phyloP scores from a whole-genome alignment of 768 basidiomycete genomes.

The Boletus subcaerulescens region DNA sequence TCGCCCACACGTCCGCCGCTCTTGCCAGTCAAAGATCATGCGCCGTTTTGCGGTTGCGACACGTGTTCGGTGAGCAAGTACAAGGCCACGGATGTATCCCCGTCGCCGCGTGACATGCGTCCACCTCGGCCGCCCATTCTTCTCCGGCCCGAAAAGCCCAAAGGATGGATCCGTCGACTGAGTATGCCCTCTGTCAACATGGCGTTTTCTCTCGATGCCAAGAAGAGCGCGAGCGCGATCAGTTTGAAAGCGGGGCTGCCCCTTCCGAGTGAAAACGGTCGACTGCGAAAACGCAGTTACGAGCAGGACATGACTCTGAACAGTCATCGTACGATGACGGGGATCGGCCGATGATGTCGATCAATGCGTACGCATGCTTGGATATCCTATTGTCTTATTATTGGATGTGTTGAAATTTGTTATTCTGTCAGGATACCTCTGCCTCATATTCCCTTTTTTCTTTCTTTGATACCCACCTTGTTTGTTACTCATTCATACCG shows the following conservation, averaged over 20 bases:
- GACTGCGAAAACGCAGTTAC: slow-evolving; percentile 34
- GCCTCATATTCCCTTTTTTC: neutral
- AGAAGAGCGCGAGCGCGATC: slow-evolving; percentile 48
- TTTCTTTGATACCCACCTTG: slow-evolving; percentile 3
- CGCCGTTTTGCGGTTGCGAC: slow-evolving; percentile 65
- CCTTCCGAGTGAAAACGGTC: slow-evolving; percentile 49
- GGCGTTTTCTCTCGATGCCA: slow-evolving; percentile 58
- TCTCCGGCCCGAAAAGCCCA: slow-evolving; percentile 56
- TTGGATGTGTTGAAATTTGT: no score
- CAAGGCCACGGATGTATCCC: slow-evolving; percentile 28
- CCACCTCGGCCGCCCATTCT: slow-evolving; percentile 42
- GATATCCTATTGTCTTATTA: neutral
- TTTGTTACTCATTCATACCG: no score
- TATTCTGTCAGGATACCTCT: no score
- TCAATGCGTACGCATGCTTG: neutral
- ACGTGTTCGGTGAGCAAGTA: slow-evolving; percentile 62
- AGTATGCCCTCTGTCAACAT: slow-evolving; percentile 71
- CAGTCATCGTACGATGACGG: slow-evolving; percentile 52
- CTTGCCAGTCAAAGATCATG: slow-evolving; percentile 41
- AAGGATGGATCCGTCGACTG: slow-evolving; percentile 71
- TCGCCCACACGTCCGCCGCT: slow-evolving; percentile 29
- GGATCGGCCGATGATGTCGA: slow-evolving; percentile 38
- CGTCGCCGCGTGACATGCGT: slow-evolving; percentile 35
- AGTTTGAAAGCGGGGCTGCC: slow-evolving; percentile 33
- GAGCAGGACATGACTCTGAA: slow-evolving; percentile 27